Conservation (phyloP, 257 asterid species). For the Solanum raphanifolium region DNA sequence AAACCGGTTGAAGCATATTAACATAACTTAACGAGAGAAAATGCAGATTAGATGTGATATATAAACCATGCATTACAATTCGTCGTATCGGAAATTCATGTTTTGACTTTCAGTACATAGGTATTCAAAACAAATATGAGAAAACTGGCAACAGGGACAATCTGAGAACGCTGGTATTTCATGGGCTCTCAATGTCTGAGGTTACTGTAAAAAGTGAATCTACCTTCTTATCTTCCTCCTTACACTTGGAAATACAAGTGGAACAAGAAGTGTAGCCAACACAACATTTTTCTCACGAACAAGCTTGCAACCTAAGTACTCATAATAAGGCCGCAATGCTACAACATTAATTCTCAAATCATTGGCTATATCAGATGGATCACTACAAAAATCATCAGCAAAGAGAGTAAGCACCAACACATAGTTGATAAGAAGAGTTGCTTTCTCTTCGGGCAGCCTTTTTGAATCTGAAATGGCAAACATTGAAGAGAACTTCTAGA, state of each 20-base stretch:
- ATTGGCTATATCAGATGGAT: constrained; percentile 56
- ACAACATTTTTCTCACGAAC: constrained; percentile 25
- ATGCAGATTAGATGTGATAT: neutral
- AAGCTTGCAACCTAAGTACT: constrained; percentile 73
- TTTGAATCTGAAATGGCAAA: constrained; percentile 28
- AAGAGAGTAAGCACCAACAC: constrained; percentile 69
- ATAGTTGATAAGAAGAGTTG: constrained; percentile 47
- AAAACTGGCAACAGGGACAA: neutral
- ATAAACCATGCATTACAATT: neutral
- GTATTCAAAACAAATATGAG: neutral
- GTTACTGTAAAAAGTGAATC: neutral
- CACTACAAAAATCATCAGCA: constrained; percentile 56
- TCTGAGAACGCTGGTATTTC: neutral
- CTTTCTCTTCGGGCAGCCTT: constrained; percentile 39
- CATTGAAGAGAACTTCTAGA: constrained; percentile 55
- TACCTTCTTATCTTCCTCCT: constrained; percentile 29
- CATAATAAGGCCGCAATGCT: constrained; percentile 31
- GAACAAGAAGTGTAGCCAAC: constrained; percentile 60
- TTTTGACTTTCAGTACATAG: neutral
- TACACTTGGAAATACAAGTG: constrained; percentile 34
- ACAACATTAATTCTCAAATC: constrained; percentile 49
- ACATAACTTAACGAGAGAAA: neutral
- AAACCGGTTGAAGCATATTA: no score
- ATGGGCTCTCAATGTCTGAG: neutral
- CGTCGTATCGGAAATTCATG: neutral